These are phyloP conservation scores for Wallacemonas sp. DNA, from an alignment of 208 protist genomes.

Conservation along the genomic window DNA sequence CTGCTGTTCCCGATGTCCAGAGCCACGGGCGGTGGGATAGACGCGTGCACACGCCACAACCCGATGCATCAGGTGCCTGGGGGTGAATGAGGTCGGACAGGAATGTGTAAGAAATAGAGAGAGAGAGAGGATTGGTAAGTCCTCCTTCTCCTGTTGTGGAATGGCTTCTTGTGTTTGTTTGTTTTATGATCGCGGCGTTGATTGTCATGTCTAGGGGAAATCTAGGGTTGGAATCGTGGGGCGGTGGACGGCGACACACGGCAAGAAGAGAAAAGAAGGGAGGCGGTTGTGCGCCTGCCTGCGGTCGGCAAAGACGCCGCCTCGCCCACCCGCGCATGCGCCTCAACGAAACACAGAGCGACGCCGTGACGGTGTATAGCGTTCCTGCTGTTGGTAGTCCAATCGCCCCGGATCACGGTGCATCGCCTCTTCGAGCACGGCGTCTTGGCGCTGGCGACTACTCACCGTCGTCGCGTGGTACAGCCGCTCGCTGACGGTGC, in stretches of 20 bases:
- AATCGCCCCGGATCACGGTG: not conserved
- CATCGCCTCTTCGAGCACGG: not conserved
- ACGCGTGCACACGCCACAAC: too few species aligned
- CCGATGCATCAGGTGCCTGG: too few species aligned
- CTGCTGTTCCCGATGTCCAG: too few species aligned
- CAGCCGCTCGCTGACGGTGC: conserved; percentile 50
- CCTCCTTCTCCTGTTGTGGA: too few species aligned
- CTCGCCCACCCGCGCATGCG: not conserved
- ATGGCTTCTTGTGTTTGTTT: too few species aligned
- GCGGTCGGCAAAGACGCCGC: too few species aligned
- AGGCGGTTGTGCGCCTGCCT: too few species aligned
- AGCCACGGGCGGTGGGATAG: too few species aligned
- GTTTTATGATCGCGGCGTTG: too few species aligned
- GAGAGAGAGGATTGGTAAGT: not conserved
- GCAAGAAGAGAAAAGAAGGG: not conserved
- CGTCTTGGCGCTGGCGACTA: conserved; percentile 41
- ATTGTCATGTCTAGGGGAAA: too few species aligned
- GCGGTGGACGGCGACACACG: too few species aligned
- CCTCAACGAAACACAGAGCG: conserved; percentile 50
- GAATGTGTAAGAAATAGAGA: not conserved
- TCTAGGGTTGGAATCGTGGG: too few species aligned
- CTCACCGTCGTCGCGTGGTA: conserved; percentile 68
- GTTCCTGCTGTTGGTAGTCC: not conserved
- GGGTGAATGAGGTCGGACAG: not conserved
- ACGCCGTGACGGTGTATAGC: conserved; percentile 9